Evolutionary conservation across 2,329 filamentous ascomycete species (phyloP).

Genomic region (Pseudogymnoascus sp.): DNA sequence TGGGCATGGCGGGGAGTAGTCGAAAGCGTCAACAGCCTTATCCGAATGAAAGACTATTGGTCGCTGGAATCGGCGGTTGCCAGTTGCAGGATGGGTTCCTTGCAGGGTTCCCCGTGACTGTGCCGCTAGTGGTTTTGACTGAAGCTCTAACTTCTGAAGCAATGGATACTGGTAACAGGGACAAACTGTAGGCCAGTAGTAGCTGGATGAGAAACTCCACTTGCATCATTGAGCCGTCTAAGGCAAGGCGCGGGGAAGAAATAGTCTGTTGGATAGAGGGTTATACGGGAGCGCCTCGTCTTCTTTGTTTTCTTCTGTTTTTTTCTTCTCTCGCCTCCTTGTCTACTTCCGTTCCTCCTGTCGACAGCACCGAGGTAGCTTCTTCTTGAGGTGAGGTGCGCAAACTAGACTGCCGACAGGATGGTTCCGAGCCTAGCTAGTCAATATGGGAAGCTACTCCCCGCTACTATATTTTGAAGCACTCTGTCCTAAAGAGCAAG

Average conservation of each 20-base stretch:
- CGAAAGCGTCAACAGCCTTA: not conserved
- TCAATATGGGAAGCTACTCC: not conserved
- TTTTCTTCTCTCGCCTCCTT: not conserved
- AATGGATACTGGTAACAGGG: not conserved
- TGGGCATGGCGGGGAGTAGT: not conserved
- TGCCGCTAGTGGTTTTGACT: conserved; percentile 9
- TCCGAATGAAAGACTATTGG: not conserved
- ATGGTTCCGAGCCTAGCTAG: not conserved
- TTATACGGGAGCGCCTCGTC: not conserved
- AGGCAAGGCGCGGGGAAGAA: not conserved
- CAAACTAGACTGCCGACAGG: not conserved
- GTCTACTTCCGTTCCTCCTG: not conserved
- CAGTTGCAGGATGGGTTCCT: conserved; percentile 8
- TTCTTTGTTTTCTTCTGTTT: not conserved
- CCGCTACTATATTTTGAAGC: not conserved
- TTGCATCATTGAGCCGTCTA: not conserved
- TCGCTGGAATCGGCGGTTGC: conserved; percentile 7
- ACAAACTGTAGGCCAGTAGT: not conserved
- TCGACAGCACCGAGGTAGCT: not conserved
- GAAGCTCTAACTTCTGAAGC: not conserved
- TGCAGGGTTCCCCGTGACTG: conserved; percentile 6
- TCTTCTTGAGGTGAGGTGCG: not conserved
- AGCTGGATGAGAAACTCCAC: not conserved
- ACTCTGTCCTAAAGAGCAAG: not conserved
- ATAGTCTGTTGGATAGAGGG: not conserved